Conservation (phyloP, 2,329 filamentous ascomycete genomes). For the Trichoderma aggressivum region DNA sequence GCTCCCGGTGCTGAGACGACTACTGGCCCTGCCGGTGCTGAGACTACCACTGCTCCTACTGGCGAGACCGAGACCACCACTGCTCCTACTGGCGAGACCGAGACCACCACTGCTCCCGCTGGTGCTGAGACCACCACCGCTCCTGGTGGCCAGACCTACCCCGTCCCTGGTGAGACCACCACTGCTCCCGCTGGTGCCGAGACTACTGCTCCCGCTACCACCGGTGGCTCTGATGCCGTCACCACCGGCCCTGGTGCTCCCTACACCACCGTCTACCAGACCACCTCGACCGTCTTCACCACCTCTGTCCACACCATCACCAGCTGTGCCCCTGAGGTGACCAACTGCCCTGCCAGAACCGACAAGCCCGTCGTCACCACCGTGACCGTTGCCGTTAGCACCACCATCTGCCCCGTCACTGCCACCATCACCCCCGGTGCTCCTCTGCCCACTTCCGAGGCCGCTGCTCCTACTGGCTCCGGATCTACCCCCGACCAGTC, state of each 20-base stretch:
- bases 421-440: slow-evolving; percentile 40
- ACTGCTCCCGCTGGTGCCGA: neutral
- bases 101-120: slow-evolving; percentile 25
- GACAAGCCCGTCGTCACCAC: slow-evolving; percentile 47
- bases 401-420: slow-evolving; percentile 61
- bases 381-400: slow-evolving; percentile 54
- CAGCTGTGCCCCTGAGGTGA: slow-evolving; percentile 44
- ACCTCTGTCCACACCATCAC: slow-evolving; percentile 50
- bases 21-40: slow-evolving; percentile 16
- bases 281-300: slow-evolving; percentile 49
- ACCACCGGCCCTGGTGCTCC: slow-evolving; percentile 18
- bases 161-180: neutral
- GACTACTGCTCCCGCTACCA: slow-evolving; percentile 17
- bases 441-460: slow-evolving; percentile 15
- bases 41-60: slow-evolving; percentile 18
- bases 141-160: neutral
- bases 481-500: slow-evolving; percentile 16
- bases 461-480: slow-evolving; percentile 19
- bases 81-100: slow-evolving; percentile 14
- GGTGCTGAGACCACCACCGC: slow-evolving; percentile 22
- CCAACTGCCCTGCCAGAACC: slow-evolving; percentile 49
- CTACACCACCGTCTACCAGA: slow-evolving; percentile 39
- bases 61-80: neutral
- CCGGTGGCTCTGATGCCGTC: slow-evolving; percentile 18
- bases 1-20: slow-evolving; percentile 8